Evolutionary conservation across 2,329 filamentous ascomycete genomes (phyloP).

Genomic region (Metarhizium album): DNA sequence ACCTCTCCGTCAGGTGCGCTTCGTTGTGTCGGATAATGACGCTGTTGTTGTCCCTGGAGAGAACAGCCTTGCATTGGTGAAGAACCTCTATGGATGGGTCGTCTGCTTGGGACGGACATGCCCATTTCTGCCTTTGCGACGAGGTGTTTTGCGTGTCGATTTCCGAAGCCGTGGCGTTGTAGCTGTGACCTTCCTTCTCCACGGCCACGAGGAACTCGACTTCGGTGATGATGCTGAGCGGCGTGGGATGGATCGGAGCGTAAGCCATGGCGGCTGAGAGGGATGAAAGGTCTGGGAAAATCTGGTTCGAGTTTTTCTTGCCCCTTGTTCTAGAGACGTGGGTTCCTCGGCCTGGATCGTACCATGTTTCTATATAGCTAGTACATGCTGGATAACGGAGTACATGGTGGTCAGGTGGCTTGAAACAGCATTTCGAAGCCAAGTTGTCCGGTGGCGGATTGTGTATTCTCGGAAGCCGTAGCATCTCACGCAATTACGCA

Average conservation of each 20-base stretch:
- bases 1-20: neutral
- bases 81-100: neutral
- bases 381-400: too few species aligned
- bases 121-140: neutral
- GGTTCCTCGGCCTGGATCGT: too few species aligned
- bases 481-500: too few species aligned
- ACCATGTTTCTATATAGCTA: too few species aligned
- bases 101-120: neutral
- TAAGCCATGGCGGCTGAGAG: neutral
- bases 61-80: neutral
- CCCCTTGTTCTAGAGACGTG: too few species aligned
- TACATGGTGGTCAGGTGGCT: too few species aligned
- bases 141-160: neutral
- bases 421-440: too few species aligned
- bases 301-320: too few species aligned
- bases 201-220: neutral
- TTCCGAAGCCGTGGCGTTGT: neutral
- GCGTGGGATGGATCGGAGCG: neutral
- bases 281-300: too few species aligned
- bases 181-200: neutral
- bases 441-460: too few species aligned
- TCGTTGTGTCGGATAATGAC: conserved; percentile 2
- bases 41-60: neutral
- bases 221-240: neutral
- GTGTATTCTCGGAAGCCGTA: too few species aligned